Percentiles rank a stretch among this genome's conserved stretches.
These are phyloP conservation scores for Diaporthe citri DNA, from an alignment of 2,329 filamentous ascomycete genomes.

Conservation along the genomic window DNA sequence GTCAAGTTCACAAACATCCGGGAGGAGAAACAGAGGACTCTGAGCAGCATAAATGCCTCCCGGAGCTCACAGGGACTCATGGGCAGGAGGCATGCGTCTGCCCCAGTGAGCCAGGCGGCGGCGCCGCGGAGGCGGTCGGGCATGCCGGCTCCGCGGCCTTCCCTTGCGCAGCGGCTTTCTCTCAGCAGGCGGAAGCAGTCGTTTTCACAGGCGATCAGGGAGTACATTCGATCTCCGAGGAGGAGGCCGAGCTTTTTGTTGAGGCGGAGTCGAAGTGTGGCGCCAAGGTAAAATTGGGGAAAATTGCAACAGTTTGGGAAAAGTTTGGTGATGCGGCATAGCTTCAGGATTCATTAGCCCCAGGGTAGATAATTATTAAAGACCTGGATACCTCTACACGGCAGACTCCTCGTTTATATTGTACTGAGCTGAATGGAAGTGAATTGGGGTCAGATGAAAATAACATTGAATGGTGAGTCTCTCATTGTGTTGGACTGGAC, in stretches of 20 bases:
- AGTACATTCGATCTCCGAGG: background rate
- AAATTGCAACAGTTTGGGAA: background rate
- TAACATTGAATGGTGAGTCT: background rate
- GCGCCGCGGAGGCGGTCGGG: background rate
- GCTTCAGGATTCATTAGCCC: background rate
- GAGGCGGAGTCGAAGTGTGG: background rate
- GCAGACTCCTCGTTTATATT: background rate
- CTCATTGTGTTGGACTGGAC: too few species aligned
- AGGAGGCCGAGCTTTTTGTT: background rate
- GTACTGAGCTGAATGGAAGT: background rate
- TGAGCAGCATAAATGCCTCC: background rate
- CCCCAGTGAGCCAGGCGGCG: background rate
- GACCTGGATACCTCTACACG: background rate
- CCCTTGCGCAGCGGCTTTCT: background rate
- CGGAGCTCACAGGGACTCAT: background rate
- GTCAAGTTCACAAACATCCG: slow-evolving; percentile 7
- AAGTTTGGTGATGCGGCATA: background rate
- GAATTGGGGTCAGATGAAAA: too few species aligned
- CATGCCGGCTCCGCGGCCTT: background rate
- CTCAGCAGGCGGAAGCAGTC: background rate
- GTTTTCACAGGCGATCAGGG: background rate
- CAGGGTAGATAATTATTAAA: background rate
- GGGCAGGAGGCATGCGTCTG: slow-evolving; percentile 3
- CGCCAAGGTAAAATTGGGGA: background rate
- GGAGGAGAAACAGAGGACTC: background rate